Evolutionary conservation across 129 eudicot species (phyloP).

Genomic region (Artemisia argyi): DNA sequence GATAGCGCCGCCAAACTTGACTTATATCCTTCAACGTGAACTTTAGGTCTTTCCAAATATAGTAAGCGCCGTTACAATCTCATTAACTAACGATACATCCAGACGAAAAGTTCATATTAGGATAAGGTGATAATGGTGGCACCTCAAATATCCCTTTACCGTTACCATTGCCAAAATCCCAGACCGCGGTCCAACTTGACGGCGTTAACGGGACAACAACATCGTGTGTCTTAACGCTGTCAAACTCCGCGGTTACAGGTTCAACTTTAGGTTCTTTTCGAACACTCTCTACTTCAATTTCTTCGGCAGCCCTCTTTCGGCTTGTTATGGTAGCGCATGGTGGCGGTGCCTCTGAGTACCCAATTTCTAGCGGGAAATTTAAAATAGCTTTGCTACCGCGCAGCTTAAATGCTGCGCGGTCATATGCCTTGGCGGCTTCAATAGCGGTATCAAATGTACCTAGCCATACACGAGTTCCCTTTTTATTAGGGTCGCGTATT

Average conservation of each 20-base stretch:
- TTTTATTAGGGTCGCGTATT: conserved; percentile 46
- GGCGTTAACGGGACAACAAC: conserved; percentile 40
- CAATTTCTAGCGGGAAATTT: conserved; percentile 44
- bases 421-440: conserved; percentile 49
- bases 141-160: conserved; percentile 47
- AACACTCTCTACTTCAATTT: not conserved
- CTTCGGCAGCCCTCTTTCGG: conserved; percentile 34
- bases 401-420: conserved; percentile 37
- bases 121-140: conserved; percentile 53
- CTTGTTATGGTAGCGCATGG: not conserved
- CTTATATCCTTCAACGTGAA: not conserved
- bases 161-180: conserved; percentile 40
- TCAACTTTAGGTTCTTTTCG: conserved; percentile 22
- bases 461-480: conserved; percentile 49
- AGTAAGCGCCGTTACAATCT: conserved; percentile 17
- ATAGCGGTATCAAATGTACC: conserved; percentile 48
- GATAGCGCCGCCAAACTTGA: not conserved
- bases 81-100: conserved; percentile 16
- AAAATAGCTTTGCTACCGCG: conserved; percentile 50
- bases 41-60: not conserved
- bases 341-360: not conserved
- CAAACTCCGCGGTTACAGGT: not conserved
- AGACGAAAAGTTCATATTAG: conserved; percentile 21
- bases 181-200: conserved; percentile 42
- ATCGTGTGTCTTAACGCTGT: conserved; percentile 2